A percentile compares a stretch with the other conserved stretches of the same genome.
phyloP scores from a whole-genome alignment of 495 filamentous ascomycete genomes.

The Penicillium atrosanguineum region DNA sequence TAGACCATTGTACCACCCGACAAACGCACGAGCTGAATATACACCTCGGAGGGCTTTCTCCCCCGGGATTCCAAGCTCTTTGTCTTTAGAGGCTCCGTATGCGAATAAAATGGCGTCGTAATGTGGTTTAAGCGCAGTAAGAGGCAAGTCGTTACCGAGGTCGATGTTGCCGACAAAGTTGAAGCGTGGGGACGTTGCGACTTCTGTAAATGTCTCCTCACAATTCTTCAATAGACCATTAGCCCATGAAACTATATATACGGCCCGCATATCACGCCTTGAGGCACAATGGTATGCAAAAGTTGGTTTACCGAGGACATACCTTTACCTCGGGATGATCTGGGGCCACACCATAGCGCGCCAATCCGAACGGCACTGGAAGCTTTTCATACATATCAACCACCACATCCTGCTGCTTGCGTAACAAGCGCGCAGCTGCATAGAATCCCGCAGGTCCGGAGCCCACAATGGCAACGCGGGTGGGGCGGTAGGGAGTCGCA shows the following conservation, averaged over 20 bases:
- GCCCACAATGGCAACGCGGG: conserved; percentile 84
- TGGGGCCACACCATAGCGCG: conserved; percentile 90
- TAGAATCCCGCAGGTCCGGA: conserved; percentile 98
- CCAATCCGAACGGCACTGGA: conserved; percentile 88
- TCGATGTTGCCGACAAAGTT: conserved; percentile 89
- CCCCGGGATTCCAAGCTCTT: conserved; percentile 73
- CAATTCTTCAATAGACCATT: conserved; percentile 63
- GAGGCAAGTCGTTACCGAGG: conserved; percentile 70
- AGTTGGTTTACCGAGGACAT: conserved; percentile 15
- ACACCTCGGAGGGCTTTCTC: conserved; percentile 70
- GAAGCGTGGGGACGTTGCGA: conserved; percentile 77
- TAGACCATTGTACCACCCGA: conserved; percentile 97
- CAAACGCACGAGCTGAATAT: conserved; percentile 88
- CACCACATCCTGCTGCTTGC: conserved; percentile 63
- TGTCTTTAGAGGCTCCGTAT: conserved; percentile 86
- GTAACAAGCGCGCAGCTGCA: conserved; percentile 78
- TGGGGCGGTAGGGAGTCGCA: conserved; percentile 47
- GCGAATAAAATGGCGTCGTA: conserved; percentile 93
- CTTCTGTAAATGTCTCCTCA: conserved; percentile 85
- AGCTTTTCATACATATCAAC: conserved; percentile 97
- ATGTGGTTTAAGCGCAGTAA: conserved; percentile 68
- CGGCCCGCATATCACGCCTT: neutral
- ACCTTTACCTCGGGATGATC: conserved; percentile 99
- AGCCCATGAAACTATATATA: neutral
- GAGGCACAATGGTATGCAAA: neutral